phyloP scores from a whole-genome alignment of 208 protist species.

The Leishmania lainsoni region DNA sequence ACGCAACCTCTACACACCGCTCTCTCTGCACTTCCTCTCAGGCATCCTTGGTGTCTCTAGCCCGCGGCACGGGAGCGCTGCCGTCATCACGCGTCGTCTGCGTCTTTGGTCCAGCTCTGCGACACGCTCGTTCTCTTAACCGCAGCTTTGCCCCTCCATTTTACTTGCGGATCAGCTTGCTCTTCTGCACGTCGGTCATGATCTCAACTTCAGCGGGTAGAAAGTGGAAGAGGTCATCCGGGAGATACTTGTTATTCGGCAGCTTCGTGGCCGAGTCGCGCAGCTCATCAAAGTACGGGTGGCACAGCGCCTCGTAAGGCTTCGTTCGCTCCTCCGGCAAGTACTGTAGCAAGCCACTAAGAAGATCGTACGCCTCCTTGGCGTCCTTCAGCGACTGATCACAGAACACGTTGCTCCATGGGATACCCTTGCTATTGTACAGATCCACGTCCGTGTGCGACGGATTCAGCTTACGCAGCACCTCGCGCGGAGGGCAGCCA shows the following conservation, averaged over 20 bases:
- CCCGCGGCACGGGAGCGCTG: not conserved
- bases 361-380: constrained; percentile 92
- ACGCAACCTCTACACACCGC: not conserved
- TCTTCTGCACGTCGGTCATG: constrained; percentile 67
- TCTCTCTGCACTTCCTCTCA: not conserved
- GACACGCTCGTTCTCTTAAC: too few species aligned
- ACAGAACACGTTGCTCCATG: constrained; percentile 72
- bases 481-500: constrained; percentile 90
- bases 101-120: not conserved
- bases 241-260: constrained; percentile 68
- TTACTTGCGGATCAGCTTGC: constrained; percentile 47
- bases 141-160: not conserved
- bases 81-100: not conserved
- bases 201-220: constrained; percentile 58
- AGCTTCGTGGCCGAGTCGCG: constrained; percentile 74
- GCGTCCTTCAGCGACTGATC: constrained; percentile 40
- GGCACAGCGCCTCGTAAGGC: constrained; percentile 92
- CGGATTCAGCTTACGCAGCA: constrained; percentile 74
- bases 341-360: constrained; percentile 95
- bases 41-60: not conserved
- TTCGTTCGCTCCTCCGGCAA: constrained; percentile 86
- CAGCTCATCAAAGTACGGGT: constrained; percentile 99
- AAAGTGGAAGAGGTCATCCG: constrained; percentile 71
- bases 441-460: constrained; percentile 51
- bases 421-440: constrained; percentile 46